A percentile compares a stretch with the other conserved stretches of the same genome.
Evolutionary conservation across 495 filamentous ascomycete species (phyloP).

Genomic region (Aspergillus egyptiacus): DNA sequence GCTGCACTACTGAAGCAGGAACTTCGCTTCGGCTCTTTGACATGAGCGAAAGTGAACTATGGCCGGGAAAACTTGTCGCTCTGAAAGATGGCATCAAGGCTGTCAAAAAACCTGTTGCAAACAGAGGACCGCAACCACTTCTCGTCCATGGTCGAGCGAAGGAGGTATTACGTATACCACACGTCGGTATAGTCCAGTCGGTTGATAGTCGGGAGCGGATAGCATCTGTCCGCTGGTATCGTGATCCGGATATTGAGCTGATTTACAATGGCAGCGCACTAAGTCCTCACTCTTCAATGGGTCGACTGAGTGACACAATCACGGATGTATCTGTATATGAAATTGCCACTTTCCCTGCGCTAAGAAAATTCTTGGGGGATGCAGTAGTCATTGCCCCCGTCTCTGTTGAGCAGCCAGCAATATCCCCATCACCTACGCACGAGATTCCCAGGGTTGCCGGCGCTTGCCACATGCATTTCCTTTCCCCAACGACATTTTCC

Average conservation of each 20-base stretch:
- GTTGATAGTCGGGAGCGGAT: conserved; percentile 49
- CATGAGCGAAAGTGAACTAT: conserved; percentile 47
- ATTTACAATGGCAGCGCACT: conserved; percentile 25
- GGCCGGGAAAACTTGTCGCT: conserved; percentile 54
- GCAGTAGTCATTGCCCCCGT: conserved; percentile 45
- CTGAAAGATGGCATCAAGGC: conserved; percentile 35
- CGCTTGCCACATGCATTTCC: conserved; percentile 11
- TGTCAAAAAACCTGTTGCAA: conserved; percentile 1
- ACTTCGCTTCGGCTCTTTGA: conserved; percentile 40
- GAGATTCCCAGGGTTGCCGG: neutral
- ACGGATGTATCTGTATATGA: conserved; percentile 57
- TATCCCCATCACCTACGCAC: neutral
- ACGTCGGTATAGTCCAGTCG: conserved; percentile 54
- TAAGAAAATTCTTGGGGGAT: conserved; percentile 42
- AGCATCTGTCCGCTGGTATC: conserved; percentile 52
- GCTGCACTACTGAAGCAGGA: conserved; percentile 38
- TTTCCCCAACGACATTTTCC: conserved; percentile 9
- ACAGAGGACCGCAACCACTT: neutral
- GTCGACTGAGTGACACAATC: conserved; percentile 31
- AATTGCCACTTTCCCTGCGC: conserved; percentile 35
- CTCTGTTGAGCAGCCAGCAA: conserved; percentile 11
- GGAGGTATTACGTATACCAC: conserved; percentile 15
- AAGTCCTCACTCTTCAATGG: conserved; percentile 32
- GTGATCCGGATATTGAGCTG: conserved; percentile 36
- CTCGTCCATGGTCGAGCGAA: neutral